Percentiles rank a stretch among this genome's conserved stretches.
Conservation (phyloP, 2,329 filamentous ascomycete species). For the Fusarium algeriense region DNA sequence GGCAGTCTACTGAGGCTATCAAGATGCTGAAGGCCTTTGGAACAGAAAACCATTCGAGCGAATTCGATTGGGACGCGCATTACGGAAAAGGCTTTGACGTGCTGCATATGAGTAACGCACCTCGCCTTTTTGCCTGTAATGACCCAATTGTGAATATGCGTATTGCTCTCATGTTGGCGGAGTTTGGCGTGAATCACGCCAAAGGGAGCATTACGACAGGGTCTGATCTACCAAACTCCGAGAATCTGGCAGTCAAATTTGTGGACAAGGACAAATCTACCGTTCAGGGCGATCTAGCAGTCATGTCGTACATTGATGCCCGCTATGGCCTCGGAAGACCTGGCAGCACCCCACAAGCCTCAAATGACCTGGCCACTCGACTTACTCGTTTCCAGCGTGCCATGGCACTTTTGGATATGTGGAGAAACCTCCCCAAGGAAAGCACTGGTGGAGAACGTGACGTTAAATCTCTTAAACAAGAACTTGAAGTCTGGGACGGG, state of each 20-base stretch:
- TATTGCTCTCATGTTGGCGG: slow-evolving; percentile 63
- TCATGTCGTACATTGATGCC: slow-evolving; percentile 72
- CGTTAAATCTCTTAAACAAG: slow-evolving; percentile 46
- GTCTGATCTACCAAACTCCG: slow-evolving; percentile 1
- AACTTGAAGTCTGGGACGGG: slow-evolving; percentile 58
- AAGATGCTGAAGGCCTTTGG: slow-evolving; percentile 84
- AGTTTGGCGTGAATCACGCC: slow-evolving; percentile 61
- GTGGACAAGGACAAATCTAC: slow-evolving; percentile 67
- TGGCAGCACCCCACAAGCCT: slow-evolving; percentile 40
- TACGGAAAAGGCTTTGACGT: slow-evolving; percentile 91
- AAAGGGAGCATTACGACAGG: slow-evolving; percentile 57
- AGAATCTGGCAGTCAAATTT: slow-evolving; percentile 58
- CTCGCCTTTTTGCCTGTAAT: slow-evolving; percentile 63
- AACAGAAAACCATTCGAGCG: slow-evolving; percentile 79
- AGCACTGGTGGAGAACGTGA: slow-evolving; percentile 12
- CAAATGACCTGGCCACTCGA: slow-evolving; percentile 52
- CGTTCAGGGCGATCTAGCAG: slow-evolving; percentile 63
- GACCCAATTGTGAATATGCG: slow-evolving; percentile 63
- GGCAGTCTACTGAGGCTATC: slow-evolving; percentile 73
- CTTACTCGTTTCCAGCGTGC: slow-evolving; percentile 59
- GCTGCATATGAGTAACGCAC: slow-evolving; percentile 70
- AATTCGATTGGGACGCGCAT: slow-evolving; percentile 78
- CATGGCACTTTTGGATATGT: slow-evolving; percentile 53
- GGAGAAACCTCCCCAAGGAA: slow-evolving; percentile 45
- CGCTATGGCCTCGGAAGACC: slow-evolving; percentile 56